Evolutionary conservation across 2,329 filamentous ascomycete species (phyloP).

Genomic region (Colletotrichum eremochloae): DNA sequence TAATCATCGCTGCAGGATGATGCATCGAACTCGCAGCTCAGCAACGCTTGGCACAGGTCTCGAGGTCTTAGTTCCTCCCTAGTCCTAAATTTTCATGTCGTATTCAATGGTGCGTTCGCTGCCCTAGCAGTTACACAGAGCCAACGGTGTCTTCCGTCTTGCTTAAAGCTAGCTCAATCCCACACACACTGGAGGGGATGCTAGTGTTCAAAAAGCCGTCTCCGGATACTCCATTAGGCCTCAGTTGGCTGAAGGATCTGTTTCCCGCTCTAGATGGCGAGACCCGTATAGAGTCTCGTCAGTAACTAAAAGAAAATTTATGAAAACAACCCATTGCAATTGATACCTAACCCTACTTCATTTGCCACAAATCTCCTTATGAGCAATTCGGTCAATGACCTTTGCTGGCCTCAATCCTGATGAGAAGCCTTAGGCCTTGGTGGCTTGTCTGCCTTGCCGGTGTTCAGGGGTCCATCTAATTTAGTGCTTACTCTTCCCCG

Average conservation of each 20-base stretch:
- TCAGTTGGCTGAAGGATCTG: neutral
- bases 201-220: too few relatives aligned
- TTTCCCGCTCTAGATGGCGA: neutral
- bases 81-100: too few relatives aligned
- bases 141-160: too few relatives aligned
- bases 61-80: neutral
- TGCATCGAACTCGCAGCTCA: neutral
- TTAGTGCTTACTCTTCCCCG: conserved; percentile 21
- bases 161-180: too few relatives aligned
- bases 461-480: neutral
- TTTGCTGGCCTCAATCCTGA: conserved; percentile 16
- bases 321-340: too few relatives aligned
- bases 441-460: conserved; percentile 24
- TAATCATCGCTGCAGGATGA: neutral
- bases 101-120: too few relatives aligned
- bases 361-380: conserved; percentile 13
- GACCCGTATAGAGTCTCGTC: neutral
- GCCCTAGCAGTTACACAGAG: too few relatives aligned
- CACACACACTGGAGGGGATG: too few relatives aligned
- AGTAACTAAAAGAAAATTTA: neutral
- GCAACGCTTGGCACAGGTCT: neutral
- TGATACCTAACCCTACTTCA: neutral
- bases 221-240: neutral
- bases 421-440: neutral
- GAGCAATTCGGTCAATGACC: conserved; percentile 11